phyloP scores from a whole-genome alignment of 495 filamentous ascomycete genomes.

The Aspergillus steynii region DNA sequence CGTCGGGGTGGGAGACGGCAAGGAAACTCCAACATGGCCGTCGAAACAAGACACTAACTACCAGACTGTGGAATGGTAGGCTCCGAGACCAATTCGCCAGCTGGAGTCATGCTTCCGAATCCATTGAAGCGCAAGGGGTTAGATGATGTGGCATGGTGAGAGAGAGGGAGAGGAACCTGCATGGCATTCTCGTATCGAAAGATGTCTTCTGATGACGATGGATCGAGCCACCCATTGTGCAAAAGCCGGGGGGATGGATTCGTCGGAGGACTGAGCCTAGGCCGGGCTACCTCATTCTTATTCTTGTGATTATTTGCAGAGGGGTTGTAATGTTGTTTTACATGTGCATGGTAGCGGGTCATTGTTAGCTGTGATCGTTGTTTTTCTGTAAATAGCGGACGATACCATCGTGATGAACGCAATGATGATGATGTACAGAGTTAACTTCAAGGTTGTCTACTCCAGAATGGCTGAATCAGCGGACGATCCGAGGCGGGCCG shows the following conservation, averaged over 20 bases:
- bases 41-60: constrained; percentile 23
- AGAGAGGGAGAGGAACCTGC: background rate
- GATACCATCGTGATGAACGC: constrained; percentile 9
- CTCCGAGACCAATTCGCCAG: constrained; percentile 17
- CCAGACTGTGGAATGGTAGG: constrained; percentile 32
- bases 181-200: background rate
- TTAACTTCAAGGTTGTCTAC: too few relatives aligned
- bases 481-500: constrained; percentile 19
- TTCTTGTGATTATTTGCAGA: background rate
- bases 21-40: constrained; percentile 14
- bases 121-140: constrained; percentile 38
- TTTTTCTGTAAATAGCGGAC: constrained; percentile 17
- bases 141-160: constrained; percentile 18
- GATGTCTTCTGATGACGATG: background rate
- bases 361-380: background rate
- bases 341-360: constrained; percentile 14
- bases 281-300: background rate
- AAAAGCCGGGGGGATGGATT: background rate
- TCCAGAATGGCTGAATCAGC: background rate
- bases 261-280: background rate
- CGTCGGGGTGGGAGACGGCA: constrained; percentile 7
- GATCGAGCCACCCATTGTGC: background rate
- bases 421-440: background rate
- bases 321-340: constrained; percentile 1
- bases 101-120: constrained; percentile 19